Conservation (phyloP, 441 rosid genomes). For the Viola pubescens region DNA sequence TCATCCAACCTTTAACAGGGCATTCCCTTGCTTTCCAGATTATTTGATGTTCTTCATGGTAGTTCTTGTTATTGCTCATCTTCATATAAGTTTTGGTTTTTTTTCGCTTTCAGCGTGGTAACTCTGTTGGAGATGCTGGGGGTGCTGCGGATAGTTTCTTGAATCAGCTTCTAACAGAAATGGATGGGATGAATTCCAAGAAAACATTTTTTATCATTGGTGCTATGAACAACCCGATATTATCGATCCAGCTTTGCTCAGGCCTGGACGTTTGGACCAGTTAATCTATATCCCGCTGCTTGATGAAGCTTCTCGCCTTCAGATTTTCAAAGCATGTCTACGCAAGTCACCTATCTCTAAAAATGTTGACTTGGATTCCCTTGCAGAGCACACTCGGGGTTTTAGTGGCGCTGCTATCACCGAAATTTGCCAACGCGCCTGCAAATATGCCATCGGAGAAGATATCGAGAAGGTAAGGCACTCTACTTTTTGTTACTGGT, state of each 20-base stretch:
- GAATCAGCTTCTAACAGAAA: conserved; percentile 58
- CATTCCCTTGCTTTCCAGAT: background rate
- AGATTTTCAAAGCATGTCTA: conserved; percentile 47
- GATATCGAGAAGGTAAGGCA: conserved; percentile 44
- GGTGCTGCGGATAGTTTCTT: conserved; percentile 56
- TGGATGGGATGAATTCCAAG: conserved; percentile 68
- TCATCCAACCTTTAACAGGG: background rate
- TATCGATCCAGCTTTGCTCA: conserved; percentile 48
- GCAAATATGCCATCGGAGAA: conserved; percentile 60
- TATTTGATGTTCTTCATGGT: background rate
- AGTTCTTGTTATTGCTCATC: background rate
- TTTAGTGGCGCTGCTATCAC: conserved; percentile 65
- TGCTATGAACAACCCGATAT: conserved; percentile 55
- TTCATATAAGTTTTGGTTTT: background rate
- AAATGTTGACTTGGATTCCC: conserved; percentile 44
- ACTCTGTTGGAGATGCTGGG: conserved; percentile 52
- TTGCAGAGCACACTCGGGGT: conserved; percentile 42
- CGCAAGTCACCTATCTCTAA: conserved; percentile 47
- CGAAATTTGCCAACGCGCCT: conserved; percentile 58
- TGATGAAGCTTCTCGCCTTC: conserved; percentile 46
- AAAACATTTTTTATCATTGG: conserved; percentile 54
- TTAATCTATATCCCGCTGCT: conserved; percentile 56
- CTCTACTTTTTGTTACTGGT: background rate
- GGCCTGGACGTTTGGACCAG: conserved; percentile 57
- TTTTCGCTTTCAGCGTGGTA: conserved; percentile 38